A percentile compares a stretch with the other conserved stretches of the same genome.
phyloP scores from a whole-genome alignment of 75 land plant genomes.

The Cryptomeria japonica region DNA sequence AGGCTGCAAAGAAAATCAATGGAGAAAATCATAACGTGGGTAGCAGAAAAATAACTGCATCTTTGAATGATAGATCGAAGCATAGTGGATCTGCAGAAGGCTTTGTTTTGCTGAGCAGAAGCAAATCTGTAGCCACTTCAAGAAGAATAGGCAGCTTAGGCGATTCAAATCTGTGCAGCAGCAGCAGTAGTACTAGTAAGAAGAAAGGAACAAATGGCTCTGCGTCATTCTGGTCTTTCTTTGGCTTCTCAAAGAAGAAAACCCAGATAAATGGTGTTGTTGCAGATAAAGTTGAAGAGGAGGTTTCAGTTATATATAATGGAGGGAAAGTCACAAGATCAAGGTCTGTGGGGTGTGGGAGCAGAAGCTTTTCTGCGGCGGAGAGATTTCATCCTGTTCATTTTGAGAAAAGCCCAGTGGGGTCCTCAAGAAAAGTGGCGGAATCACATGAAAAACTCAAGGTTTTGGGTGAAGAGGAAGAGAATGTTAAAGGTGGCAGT shows the following conservation, averaged over 20 bases:
- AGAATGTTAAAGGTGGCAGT: conserved; percentile 38
- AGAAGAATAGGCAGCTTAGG: not conserved
- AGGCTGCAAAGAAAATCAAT: conserved; percentile 8
- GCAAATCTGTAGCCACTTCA: conserved; percentile 42
- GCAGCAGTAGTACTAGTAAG: not conserved
- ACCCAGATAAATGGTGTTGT: not conserved
- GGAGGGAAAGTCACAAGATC: conserved; percentile 62
- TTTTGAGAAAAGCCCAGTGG: conserved; percentile 47
- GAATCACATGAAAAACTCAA: conserved; percentile 21
- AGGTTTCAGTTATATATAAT: not conserved
- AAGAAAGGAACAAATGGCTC: conserved; percentile 16
- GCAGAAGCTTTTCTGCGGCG: conserved; percentile 61
- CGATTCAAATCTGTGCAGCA: not conserved
- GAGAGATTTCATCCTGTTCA: conserved; percentile 36
- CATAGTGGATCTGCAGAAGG: conserved; percentile 6
- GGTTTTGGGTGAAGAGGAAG: conserved; percentile 46
- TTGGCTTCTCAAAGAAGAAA: conserved; percentile 19
- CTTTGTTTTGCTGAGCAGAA: conserved; percentile 23
- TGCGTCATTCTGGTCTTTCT: conserved; percentile 52
- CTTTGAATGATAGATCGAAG: conserved; percentile 6
- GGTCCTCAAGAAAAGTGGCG: conserved; percentile 54
- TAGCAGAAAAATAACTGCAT: not conserved
- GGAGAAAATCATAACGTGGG: not conserved
- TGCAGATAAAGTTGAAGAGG: not conserved
- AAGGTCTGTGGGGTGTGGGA: conserved; percentile 75